Evolutionary conservation across 2,329 filamentous ascomycete species (phyloP).

Genomic region (Parasarocladium wereldwijsianum): DNA sequence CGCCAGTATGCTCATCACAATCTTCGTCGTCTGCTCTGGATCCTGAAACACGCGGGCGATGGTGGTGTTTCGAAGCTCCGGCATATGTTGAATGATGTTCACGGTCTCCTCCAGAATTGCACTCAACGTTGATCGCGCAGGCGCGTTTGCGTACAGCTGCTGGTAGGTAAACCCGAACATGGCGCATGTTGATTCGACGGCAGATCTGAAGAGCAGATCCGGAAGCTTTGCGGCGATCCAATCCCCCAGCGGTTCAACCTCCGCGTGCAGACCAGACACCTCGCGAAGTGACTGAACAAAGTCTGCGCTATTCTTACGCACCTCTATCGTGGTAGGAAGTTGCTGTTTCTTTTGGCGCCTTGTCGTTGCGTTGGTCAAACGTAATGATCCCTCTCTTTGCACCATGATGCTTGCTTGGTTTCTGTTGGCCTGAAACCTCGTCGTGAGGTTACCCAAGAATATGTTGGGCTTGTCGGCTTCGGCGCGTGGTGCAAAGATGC

Average conservation of each 20-base stretch:
- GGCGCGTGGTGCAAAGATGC: slow-evolving; percentile 58
- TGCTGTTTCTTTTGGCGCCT: too few relatives aligned
- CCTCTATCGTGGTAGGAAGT: slow-evolving; percentile 14
- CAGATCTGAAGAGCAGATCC: slow-evolving; percentile 57
- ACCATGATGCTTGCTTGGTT: too few relatives aligned
- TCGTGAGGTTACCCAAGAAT: too few relatives aligned
- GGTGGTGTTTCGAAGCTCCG: slow-evolving; percentile 52
- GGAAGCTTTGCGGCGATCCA: slow-evolving; percentile 66
- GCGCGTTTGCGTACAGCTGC: slow-evolving; percentile 50
- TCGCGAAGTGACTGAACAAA: slow-evolving; percentile 5
- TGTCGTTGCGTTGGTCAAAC: too few relatives aligned
- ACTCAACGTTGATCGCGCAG: slow-evolving; percentile 51
- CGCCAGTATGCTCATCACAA: slow-evolving; percentile 17
- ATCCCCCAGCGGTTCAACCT: slow-evolving; percentile 24
- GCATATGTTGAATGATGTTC: slow-evolving; percentile 55
- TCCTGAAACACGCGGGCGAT: slow-evolving; percentile 39
- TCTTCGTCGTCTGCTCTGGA: slow-evolving; percentile 21
- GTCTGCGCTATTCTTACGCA: too few relatives aligned
- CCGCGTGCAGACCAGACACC: slow-evolving; percentile 5
- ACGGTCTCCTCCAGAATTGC: slow-evolving; percentile 62
- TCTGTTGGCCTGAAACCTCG: too few relatives aligned
- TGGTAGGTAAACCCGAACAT: slow-evolving; percentile 66
- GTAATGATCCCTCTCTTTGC: too few relatives aligned
- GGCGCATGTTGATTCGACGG: slow-evolving; percentile 71
- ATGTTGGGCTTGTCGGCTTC: too few relatives aligned